A percentile compares a stretch with the other conserved stretches of the same genome.
Conservation (phyloP, 441 rosid genomes). For the Pelargonium myrrhifolium region DNA sequence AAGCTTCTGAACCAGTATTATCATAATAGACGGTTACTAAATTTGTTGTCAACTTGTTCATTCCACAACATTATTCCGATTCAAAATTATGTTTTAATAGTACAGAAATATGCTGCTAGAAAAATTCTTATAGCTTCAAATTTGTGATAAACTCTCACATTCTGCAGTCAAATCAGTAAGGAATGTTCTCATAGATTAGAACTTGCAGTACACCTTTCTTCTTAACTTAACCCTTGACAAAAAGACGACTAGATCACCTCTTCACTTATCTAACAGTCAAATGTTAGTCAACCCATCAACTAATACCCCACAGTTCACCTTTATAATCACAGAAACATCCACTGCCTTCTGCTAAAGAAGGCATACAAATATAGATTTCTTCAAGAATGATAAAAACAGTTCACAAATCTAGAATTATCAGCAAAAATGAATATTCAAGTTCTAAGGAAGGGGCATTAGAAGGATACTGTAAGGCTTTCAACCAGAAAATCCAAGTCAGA, state of each 20-base stretch:
- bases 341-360: neutral
- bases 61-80: neutral
- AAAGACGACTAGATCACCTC: neutral
- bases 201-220: neutral
- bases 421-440: neutral
- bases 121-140: neutral
- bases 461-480: slow-evolving; percentile 54
- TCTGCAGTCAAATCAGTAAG: neutral
- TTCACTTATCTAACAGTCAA: neutral
- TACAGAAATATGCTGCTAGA: neutral
- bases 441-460: neutral
- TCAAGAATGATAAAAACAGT: neutral
- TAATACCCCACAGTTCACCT: neutral
- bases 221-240: neutral
- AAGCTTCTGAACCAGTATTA: neutral
- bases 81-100: neutral
- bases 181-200: neutral
- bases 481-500: slow-evolving; percentile 36
- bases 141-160: neutral
- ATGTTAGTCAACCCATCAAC: neutral
- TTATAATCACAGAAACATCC: neutral
- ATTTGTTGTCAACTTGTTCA: neutral
- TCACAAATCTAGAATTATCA: neutral
- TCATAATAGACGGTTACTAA: neutral
- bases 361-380: neutral